Percentiles rank a stretch among this genome's conserved stretches.
These are phyloP conservation scores for Eurotiales sp. DNA, from an alignment of 2,329 filamentous ascomycete genomes.

Conservation along the genomic window DNA sequence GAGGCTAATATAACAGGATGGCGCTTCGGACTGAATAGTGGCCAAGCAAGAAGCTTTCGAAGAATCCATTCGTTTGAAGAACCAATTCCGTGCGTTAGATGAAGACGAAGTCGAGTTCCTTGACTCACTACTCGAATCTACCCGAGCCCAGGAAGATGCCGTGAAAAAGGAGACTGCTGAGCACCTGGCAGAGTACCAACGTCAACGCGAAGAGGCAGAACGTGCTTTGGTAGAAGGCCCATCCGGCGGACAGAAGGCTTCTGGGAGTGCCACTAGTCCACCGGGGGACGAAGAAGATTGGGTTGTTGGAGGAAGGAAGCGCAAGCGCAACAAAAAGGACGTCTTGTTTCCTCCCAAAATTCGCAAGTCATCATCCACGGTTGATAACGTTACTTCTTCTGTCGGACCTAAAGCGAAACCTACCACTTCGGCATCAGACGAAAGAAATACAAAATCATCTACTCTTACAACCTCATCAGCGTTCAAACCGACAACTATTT, in stretches of 20 bases:
- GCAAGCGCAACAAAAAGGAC: slow-evolving; percentile 49
- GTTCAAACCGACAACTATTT: neutral
- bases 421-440: slow-evolving; percentile 1
- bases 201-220: slow-evolving; percentile 58
- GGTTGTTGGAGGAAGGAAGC: slow-evolving; percentile 49
- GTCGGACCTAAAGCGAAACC: slow-evolving; percentile 13
- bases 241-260: slow-evolving; percentile 23
- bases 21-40: slow-evolving; percentile 27
- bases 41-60: slow-evolving; percentile 53
- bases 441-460: neutral
- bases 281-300: slow-evolving; percentile 44
- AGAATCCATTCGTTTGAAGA: slow-evolving; percentile 48
- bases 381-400: slow-evolving; percentile 15
- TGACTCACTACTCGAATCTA: slow-evolving; percentile 55
- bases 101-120: slow-evolving; percentile 52
- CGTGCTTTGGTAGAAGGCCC: slow-evolving; percentile 42
- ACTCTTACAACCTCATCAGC: neutral
- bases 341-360: slow-evolving; percentile 38
- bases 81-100: slow-evolving; percentile 50
- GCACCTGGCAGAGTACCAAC: slow-evolving; percentile 56
- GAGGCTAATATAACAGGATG: slow-evolving; percentile 41
- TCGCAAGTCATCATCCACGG: slow-evolving; percentile 36
- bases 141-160: slow-evolving; percentile 53
- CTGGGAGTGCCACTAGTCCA: slow-evolving; percentile 19
- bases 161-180: slow-evolving; percentile 57